phyloP scores from a whole-genome alignment of 257 asterid genomes.

The Nicotiana tabacum region DNA sequence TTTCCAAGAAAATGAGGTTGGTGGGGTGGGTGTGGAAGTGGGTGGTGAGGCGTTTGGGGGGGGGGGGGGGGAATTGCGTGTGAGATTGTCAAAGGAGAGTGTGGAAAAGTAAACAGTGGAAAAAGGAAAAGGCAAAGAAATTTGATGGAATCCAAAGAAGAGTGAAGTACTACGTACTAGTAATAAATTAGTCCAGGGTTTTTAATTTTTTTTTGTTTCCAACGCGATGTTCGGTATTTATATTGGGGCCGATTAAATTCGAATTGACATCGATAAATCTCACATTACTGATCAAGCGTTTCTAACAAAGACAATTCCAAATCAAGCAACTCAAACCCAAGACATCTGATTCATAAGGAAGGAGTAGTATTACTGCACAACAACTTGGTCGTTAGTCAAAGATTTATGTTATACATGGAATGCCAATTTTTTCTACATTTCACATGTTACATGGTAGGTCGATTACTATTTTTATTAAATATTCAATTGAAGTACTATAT shows the following conservation, averaged over 20 bases:
- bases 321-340: too few species aligned
- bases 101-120: slow-evolving; percentile 21
- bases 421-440: too few species aligned
- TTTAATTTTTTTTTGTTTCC: background rate
- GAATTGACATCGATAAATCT: fast-evolving
- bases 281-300: fast-evolving
- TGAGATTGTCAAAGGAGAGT: slow-evolving; percentile 49
- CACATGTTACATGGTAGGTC: too few species aligned
- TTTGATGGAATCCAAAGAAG: slow-evolving; percentile 3
- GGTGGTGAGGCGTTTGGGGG: slow-evolving; percentile 14
- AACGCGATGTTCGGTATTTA: too few species aligned
- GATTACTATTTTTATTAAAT: too few species aligned
- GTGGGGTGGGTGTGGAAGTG: slow-evolving; percentile 34
- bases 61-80: slow-evolving; percentile 39
- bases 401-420: too few species aligned
- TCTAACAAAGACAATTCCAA: too few species aligned
- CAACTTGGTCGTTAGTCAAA: too few species aligned
- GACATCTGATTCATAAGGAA: too few species aligned
- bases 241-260: too few species aligned
- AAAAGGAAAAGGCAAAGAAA: slow-evolving; percentile 18
- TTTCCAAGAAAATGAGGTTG: background rate
- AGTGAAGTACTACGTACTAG: background rate
- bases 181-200: background rate
- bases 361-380: too few species aligned
- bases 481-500: too few species aligned